Base-by-base conservation (phyloP, 2,329 filamentous ascomycete species). In the Fusarium xylarioides region DNA sequence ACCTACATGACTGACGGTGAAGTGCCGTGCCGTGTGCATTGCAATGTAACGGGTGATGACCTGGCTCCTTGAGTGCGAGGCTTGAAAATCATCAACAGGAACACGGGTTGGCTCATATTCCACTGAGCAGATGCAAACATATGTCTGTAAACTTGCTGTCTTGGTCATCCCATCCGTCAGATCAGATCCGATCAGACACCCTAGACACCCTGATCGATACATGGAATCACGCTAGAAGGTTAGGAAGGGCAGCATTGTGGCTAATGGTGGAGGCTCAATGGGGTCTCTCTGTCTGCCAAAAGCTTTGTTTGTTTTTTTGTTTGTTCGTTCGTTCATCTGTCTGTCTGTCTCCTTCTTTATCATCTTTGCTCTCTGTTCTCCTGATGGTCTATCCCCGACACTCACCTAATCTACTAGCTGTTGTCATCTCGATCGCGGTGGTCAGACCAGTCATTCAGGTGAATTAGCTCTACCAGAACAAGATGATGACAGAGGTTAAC, bases 221-320 rank as follows among this genome's bases (percentile, higher is more conserved):
- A 26, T 61, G 49, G 65, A 68, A 64, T 30, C 43, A 57, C 66
- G 43, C 66, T 68, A 68, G 56, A 69, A 67, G 50, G 34, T 53
- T 38, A 53, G 60, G 34, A 50, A 66, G 57, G 40, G n/a, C 23
- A 40, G n/a, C n/a, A 30, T 37, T 42, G 34, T 56, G 66, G 43
- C 38, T 38, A 26, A 37, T 38, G 16, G 38, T 57, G 50, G 56
- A 68, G 56, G 44, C 38, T 66, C 19, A 23, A 43, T 42, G 34
- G 57, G 50, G 38, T n/a, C 26, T 26, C 26, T 37, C 40, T 38
- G 35, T 47, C 23, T 28, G 23, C 34, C 54, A 62, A 47, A 62
- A 47, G 43, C 59, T 67, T 44, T 44, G 59, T 42, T 62, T 23
- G 30, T 50, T 62, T 37, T 11, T 66, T 43, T 37, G 59, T 35